These are phyloP conservation scores for Wickerhamiella qilinensis DNA, from an alignment of 805 yeast genomes.

Conservation along the genomic window DNA sequence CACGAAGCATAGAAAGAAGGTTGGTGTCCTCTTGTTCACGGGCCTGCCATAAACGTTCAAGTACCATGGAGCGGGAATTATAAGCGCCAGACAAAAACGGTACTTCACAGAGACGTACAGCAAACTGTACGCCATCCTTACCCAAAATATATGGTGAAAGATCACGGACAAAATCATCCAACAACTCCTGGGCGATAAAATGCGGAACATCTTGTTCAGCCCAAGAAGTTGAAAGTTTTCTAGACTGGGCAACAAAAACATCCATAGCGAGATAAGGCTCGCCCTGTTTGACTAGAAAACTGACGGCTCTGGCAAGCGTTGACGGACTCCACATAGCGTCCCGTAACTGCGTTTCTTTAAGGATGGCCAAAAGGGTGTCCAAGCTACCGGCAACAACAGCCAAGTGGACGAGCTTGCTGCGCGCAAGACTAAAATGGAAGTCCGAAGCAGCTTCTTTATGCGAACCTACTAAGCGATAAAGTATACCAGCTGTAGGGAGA, in stretches of 20 bases:
- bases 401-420: constrained; percentile 14
- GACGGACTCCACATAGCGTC: constrained; percentile 19
- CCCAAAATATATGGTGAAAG: neutral
- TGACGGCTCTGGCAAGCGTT: constrained; percentile 13
- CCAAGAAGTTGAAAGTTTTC: constrained; percentile 5
- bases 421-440: constrained; percentile 9
- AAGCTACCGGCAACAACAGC: constrained; percentile 10
- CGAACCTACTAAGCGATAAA: constrained; percentile 14
- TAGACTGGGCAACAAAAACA: constrained; percentile 16
- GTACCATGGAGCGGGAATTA: constrained; percentile 9
- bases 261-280: constrained; percentile 18
- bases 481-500: constrained; percentile 10
- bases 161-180: neutral
- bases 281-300: constrained; percentile 2
- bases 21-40: constrained; percentile 8
- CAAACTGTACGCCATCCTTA: constrained; percentile 4
- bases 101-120: constrained; percentile 10
- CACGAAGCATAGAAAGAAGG: constrained; percentile 5
- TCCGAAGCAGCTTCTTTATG: constrained; percentile 3
- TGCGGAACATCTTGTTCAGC: constrained; percentile 2
- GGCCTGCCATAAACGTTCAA: constrained; percentile 14
- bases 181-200: constrained; percentile 12
- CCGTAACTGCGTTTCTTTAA: constrained; percentile 18
- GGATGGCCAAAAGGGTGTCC: constrained; percentile 14
- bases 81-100: constrained; percentile 8